Percentiles rank a stretch among this genome's conserved stretches.
phyloP scores from a whole-genome alignment of 768 basidiomycete species.

The Rubroboletus pulcherrimus region DNA sequence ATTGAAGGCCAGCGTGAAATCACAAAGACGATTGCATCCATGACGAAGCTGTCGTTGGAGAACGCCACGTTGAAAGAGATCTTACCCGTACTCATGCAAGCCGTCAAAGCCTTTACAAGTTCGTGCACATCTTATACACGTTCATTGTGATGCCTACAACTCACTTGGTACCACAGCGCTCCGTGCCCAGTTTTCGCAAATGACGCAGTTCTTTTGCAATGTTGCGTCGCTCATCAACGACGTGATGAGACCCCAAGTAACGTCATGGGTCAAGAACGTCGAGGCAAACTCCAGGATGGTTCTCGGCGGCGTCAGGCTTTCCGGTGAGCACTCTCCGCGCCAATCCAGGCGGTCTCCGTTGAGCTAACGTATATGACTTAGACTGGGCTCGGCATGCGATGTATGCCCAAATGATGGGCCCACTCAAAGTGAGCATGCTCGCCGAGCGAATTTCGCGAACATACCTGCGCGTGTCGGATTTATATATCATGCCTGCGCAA shows the following conservation, averaged over 20 bases:
- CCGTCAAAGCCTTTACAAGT: constrained; percentile 17
- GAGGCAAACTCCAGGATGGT: constrained; percentile 16
- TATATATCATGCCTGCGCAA: constrained; percentile 22
- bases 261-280: constrained; percentile 13
- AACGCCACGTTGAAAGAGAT: constrained; percentile 19
- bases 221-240: constrained; percentile 18
- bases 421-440: constrained; percentile 24
- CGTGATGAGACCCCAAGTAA: constrained; percentile 19
- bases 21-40: constrained; percentile 15
- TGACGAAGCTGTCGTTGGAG: constrained; percentile 20
- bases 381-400: constrained; percentile 18
- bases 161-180: neutral
- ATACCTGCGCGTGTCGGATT: constrained; percentile 17
- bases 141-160: neutral
- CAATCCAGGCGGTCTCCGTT: neutral
- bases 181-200: constrained; percentile 19
- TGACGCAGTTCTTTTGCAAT: constrained; percentile 17
- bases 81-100: constrained; percentile 15
- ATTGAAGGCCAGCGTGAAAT: constrained; percentile 20
- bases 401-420: constrained; percentile 22
- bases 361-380: neutral
- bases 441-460: constrained; percentile 17
- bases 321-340: neutral
- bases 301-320: constrained; percentile 17
- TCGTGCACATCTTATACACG: neutral